phyloP scores from a whole-genome alignment of 768 basidiomycete genomes.

The Naganishia antarctica region DNA sequence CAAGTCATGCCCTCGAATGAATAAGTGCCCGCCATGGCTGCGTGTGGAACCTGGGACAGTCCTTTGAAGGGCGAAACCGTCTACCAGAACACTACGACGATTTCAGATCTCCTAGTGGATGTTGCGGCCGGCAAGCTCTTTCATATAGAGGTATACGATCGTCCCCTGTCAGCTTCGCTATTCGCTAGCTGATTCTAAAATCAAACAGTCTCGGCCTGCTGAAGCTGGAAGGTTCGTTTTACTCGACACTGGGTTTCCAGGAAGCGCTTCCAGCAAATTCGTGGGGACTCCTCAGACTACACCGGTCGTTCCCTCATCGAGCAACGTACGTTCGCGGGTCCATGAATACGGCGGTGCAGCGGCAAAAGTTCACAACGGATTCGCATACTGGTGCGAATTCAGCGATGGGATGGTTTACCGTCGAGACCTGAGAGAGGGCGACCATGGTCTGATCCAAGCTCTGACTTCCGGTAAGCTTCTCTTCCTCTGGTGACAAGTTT shows the following conservation, averaged over 20 bases:
- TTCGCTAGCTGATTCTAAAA: neutral
- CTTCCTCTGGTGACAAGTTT: no score
- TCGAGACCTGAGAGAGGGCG: neutral
- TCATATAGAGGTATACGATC: conserved; percentile 52
- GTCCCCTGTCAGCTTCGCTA: neutral
- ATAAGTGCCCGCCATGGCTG: no score
- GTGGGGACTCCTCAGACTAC: neutral
- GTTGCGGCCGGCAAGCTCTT: conserved; percentile 52
- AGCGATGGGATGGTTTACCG: conserved; percentile 57
- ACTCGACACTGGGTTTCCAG: conserved; percentile 28
- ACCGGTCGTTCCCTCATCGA: conserved; percentile 30
- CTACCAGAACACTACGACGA: conserved; percentile 43
- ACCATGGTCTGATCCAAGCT: conserved; percentile 49
- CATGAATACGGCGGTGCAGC: conserved; percentile 70
- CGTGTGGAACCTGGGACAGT: conserved; percentile 62
- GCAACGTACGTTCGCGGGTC: conserved; percentile 49
- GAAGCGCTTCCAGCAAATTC: no score
- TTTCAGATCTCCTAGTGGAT: conserved; percentile 58
- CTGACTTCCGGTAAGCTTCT: conserved; percentile 59
- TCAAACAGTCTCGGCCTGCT: conserved; percentile 55
- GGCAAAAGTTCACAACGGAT: conserved; percentile 55
- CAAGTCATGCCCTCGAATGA: no score
- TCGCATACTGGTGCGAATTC: conserved; percentile 60
- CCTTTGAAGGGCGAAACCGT: conserved; percentile 58
- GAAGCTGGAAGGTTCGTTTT: conserved; percentile 59